These are phyloP conservation scores for Aspergillus affinis DNA, from an alignment of 495 filamentous ascomycete species.

Conservation along the genomic window DNA sequence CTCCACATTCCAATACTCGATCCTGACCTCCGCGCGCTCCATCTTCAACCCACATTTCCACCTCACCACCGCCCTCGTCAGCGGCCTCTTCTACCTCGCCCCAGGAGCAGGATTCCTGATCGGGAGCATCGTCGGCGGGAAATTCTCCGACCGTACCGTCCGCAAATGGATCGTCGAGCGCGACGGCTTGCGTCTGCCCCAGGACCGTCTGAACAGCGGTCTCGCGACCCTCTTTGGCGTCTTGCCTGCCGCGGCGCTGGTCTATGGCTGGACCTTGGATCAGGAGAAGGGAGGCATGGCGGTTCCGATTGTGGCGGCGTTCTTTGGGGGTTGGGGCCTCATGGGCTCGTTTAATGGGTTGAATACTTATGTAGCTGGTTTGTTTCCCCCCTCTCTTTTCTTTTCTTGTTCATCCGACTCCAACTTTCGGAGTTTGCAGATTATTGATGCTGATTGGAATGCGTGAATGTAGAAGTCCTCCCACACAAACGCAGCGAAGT, in stretches of 20 bases:
- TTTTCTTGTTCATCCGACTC: background rate
- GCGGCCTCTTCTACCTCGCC: constrained; percentile 74
- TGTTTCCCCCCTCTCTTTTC: constrained; percentile 37
- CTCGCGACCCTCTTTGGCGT: constrained; percentile 59
- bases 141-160: constrained; percentile 65
- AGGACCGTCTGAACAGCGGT: constrained; percentile 69
- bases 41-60: constrained; percentile 73
- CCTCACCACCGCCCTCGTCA: constrained; percentile 64
- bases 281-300: constrained; percentile 63
- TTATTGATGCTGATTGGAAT: background rate
- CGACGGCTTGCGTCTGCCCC: constrained; percentile 61
- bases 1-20: constrained; percentile 68
- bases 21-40: constrained; percentile 71
- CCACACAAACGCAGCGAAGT: constrained; percentile 60
- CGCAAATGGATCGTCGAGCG: constrained; percentile 59
- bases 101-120: constrained; percentile 69
- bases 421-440: no score
- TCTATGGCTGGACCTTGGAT: constrained; percentile 72
- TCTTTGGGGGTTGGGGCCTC: constrained; percentile 65
- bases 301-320: constrained; percentile 67
- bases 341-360: constrained; percentile 69
- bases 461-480: constrained; percentile 32
- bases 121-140: constrained; percentile 68
- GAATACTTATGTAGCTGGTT: constrained; percentile 75
- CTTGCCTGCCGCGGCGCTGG: constrained; percentile 61